Evolutionary conservation across 768 basidiomycete genomes (phyloP), one percentile per base, ranked within the genome.

Genomic region (Russula foetens): DNA sequence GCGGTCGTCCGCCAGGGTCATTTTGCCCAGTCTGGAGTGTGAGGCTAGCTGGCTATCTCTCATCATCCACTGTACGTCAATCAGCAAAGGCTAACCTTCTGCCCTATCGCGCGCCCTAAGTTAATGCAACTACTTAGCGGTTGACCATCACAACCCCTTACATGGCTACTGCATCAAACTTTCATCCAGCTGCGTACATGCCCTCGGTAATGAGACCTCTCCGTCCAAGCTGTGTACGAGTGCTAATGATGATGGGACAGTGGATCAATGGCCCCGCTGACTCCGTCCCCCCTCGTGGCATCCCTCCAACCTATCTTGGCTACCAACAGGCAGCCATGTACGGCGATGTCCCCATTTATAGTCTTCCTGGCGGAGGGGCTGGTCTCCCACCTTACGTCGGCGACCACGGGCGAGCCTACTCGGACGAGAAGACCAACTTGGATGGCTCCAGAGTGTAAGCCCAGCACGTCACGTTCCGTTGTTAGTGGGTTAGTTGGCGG

Each of bases 341-440:
- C 63, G 74, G 64, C 50, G 74, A 78, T 26, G 67, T 80, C 6
- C 79, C 81, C 7, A 66, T 78, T 47, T 81, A 78, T 67, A 61
- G 79, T 51, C 68, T 2, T 17, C 17, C 49, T 23, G n/a, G 12
- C 29, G 24, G 14, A 11, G 29, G 23, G 15, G 9, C 35, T n/a
- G n/a, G n/a, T 6, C 50, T 67, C n/a, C 70, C 69, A 9, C 69
- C 66, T 24, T 73, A 72, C 60, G 53, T 47, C 45, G 67, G 61
- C 19, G 62, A 66, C 21, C 45, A 64, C 50, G 62, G 49, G 57
- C 67, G 65, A 23, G 54, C 50, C 50, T 69, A 71, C 60, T 48
- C 46, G 28, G 66, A 70, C 24, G 70, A 71, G 62, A 71, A 71
- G 69, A 63, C n/a, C n/a, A n/a, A n/a, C n/a, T 28, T 29, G 56